Percentiles rank a stretch among this genome's conserved stretches.
These are phyloP conservation scores for Fusarium sacchari DNA, from an alignment of 2,329 filamentous ascomycete species.

Conservation along the genomic window DNA sequence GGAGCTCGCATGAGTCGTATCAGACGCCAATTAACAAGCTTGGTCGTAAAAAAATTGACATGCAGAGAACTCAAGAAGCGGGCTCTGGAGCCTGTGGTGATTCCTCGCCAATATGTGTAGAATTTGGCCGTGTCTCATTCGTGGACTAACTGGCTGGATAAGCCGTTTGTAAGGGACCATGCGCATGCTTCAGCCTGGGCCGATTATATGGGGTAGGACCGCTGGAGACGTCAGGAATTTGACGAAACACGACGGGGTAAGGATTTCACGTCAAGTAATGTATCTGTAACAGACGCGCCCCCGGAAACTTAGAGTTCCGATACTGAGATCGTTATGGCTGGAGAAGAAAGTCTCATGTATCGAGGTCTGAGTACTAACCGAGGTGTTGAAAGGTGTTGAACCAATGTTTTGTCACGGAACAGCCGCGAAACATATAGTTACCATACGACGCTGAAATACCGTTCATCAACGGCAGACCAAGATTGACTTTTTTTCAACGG, in stretches of 20 bases:
- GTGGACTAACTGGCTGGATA: constrained; percentile 30
- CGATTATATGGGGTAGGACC: constrained; percentile 22
- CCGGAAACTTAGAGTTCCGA: constrained; percentile 27
- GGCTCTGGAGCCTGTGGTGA: neutral
- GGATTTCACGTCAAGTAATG: constrained; percentile 14
- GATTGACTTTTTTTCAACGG: neutral
- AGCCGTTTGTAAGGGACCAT: constrained; percentile 14
- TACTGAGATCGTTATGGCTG: constrained; percentile 22
- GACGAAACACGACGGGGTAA: constrained; percentile 27
- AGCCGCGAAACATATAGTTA: constrained; percentile 7
- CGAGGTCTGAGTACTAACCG: neutral
- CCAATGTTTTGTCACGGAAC: constrained; percentile 2
- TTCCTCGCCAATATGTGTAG: neutral
- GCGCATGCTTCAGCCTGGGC: constrained; percentile 23
- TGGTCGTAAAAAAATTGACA: neutral
- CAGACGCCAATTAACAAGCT: constrained; percentile 3
- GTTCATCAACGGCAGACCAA: neutral
- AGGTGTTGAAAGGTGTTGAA: too few species aligned
- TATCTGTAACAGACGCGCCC: constrained; percentile 33
- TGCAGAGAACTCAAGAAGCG: constrained; percentile 2
- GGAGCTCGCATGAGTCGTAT: constrained; percentile 1
- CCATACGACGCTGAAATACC: neutral
- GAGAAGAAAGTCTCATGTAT: neutral
- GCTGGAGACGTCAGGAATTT: constrained; percentile 19
- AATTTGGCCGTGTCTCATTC: constrained; percentile 24